Evolutionary conservation across 2,329 filamentous ascomycete genomes (phyloP), one percentile per base, ranked within the genome.

Genomic region (Beauveria brongniartii): DNA sequence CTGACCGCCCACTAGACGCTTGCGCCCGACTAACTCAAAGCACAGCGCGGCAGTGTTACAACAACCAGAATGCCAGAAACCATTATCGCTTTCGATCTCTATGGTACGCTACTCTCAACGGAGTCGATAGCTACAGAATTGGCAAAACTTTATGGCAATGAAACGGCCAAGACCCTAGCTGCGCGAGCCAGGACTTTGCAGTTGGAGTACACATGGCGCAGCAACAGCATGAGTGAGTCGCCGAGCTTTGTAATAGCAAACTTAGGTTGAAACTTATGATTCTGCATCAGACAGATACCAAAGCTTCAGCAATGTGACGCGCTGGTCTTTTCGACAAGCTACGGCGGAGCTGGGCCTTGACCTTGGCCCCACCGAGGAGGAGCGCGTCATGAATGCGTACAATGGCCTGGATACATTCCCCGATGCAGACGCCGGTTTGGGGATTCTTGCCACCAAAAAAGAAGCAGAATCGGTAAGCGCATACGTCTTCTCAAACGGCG

Each of bases 141-240:
- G 14, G 79, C 80, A 18, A 72, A 75, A 37, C 72, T 85, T 61
- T 85, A 85, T 66, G 85, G 82, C 7, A 70, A 81, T 34, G 82
- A 84, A 5, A 80, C 81, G 65, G 84, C 85, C 3, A 72, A 77
- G 26, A 71, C 72, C 1, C 78, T 91, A 37, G 83, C 87, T 5
- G 71, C 78, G 18, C 72, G 82, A 67, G 91, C 88, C 82, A 78
- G 89, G 61, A 80, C 81, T 34, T 87, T 87, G 68, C 89, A 92
- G 71, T 76, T 92, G 9, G 89, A 91, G 72, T 92, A 91, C 67
- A 90, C 88, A 44, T 92, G 87, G 87, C 78, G 89, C 56, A 73
- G 88, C 65, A 91, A 86, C 68, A 87, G 84, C 77, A 92, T 92
- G 88, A 80, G 89, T 88, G 75, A 63, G 75, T 72, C 12, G 41